These are phyloP conservation scores for Chiua virens DNA, from an alignment of 768 basidiomycete species.

Conservation along the genomic window DNA sequence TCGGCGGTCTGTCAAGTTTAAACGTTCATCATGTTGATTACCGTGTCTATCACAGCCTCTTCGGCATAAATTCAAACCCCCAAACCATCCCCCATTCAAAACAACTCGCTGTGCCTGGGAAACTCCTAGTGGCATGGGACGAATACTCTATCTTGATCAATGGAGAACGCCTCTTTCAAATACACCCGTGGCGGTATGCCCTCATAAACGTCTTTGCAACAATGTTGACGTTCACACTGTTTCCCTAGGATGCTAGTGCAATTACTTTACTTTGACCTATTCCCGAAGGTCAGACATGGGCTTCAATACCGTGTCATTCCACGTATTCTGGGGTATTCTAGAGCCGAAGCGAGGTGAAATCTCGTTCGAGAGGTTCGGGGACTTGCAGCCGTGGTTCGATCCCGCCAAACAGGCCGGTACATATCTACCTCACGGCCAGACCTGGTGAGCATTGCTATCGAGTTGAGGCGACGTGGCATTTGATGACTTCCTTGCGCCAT, in stretches of 20 bases:
- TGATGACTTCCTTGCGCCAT: not conserved
- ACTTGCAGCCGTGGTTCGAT: constrained; percentile 30
- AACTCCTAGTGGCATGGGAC: no score
- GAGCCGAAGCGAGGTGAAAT: constrained; percentile 47
- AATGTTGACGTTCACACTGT: not conserved
- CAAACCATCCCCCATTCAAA: no score
- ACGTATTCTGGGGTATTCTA: constrained; percentile 53
- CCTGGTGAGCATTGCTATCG: constrained; percentile 17
- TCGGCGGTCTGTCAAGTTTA: no score
- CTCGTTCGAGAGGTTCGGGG: constrained; percentile 50
- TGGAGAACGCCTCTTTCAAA: no score
- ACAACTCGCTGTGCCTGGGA: no score
- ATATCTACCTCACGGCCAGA: constrained; percentile 27
- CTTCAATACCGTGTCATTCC: constrained; percentile 47
- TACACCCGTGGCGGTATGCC: no score
- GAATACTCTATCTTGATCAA: no score
- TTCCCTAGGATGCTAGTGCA: constrained; percentile 36
- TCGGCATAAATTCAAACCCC: no score
- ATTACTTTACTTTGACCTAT: constrained; percentile 44
- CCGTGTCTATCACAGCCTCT: no score
- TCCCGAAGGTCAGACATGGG: constrained; percentile 55
- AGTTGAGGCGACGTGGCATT: not conserved
- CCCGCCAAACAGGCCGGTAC: constrained; percentile 29
- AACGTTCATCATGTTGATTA: no score
- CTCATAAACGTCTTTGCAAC: not conserved